A percentile compares a stretch with the other conserved stretches of the same genome.
phyloP scores from a whole-genome alignment of 108 stramenopile species.

The Skeletonema potamos region DNA sequence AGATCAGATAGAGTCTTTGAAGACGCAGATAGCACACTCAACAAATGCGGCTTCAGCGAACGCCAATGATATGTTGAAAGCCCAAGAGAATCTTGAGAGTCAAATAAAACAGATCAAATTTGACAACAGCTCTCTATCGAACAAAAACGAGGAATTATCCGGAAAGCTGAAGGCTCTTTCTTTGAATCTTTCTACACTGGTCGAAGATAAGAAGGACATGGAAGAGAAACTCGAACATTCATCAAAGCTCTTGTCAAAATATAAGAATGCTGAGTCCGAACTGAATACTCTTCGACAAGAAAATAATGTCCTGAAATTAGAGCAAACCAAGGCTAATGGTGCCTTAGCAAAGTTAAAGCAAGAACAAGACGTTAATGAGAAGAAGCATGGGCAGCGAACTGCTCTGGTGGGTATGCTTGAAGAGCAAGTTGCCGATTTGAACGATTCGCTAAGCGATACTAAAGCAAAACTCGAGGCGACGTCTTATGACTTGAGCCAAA shows the following conservation, averaged over 20 bases:
- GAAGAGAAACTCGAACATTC: constrained; percentile 61
- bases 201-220: constrained; percentile 67
- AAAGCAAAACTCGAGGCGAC: constrained; percentile 82
- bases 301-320: constrained; percentile 76
- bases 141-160: constrained; percentile 71
- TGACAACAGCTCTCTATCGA: constrained; percentile 42
- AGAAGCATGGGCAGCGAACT: constrained; percentile 85
- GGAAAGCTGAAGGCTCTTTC: constrained; percentile 68
- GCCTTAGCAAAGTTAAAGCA: constrained; percentile 72
- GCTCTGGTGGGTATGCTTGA: constrained; percentile 90
- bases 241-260: constrained; percentile 57
- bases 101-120: constrained; percentile 43
- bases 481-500: constrained; percentile 72
- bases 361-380: constrained; percentile 78
- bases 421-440: constrained; percentile 78
- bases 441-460: constrained; percentile 71
- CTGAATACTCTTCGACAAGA: constrained; percentile 64
- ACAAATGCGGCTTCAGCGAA: constrained; percentile 44
- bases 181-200: constrained; percentile 60
- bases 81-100: constrained; percentile 43
- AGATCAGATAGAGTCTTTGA: constrained; percentile 49
- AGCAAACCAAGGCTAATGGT: constrained; percentile 70
- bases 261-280: constrained; percentile 64
- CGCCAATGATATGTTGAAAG: constrained; percentile 46
- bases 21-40: constrained; percentile 50